phyloP scores from a whole-genome alignment of 805 yeast genomes.

The Geotrichum ghanense region DNA sequence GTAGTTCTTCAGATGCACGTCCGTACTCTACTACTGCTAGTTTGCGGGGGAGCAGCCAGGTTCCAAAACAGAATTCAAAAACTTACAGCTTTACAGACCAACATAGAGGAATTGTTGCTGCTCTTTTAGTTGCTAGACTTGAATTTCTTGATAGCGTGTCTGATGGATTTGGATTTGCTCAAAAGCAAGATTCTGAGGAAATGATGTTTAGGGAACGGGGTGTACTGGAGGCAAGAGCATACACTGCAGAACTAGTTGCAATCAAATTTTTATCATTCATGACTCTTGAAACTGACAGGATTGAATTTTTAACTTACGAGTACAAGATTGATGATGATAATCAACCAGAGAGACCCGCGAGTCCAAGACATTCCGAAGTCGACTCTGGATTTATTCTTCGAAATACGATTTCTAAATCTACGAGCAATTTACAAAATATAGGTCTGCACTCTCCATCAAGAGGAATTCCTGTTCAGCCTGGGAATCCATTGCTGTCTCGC shows the following conservation, averaged over 20 bases:
- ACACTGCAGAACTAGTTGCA: conserved; percentile 23
- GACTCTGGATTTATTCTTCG: no score
- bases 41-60: no score
- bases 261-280: conserved; percentile 17
- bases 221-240: conserved; percentile 20
- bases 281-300: conserved; percentile 13
- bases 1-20: not conserved
- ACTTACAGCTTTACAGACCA: conserved; percentile 9
- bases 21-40: not conserved
- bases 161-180: conserved; percentile 6
- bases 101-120: conserved; percentile 22
- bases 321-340: conserved; percentile 1
- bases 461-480: not conserved
- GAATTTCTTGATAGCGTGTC: conserved; percentile 18
- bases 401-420: not conserved
- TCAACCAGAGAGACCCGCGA: not conserved
- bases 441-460: not conserved
- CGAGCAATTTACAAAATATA: not conserved
- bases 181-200: conserved; percentile 5
- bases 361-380: not conserved
- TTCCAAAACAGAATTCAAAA: no score
- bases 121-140: conserved; percentile 19
- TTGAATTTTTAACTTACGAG: conserved; percentile 12
- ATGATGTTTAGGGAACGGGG: conserved; percentile 13
- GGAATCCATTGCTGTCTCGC: not conserved